A percentile compares a stretch with the other conserved stretches of the same genome.
These are phyloP conservation scores for Seiridium unicorne DNA, from an alignment of 2,329 filamentous ascomycete species.

Conservation along the genomic window DNA sequence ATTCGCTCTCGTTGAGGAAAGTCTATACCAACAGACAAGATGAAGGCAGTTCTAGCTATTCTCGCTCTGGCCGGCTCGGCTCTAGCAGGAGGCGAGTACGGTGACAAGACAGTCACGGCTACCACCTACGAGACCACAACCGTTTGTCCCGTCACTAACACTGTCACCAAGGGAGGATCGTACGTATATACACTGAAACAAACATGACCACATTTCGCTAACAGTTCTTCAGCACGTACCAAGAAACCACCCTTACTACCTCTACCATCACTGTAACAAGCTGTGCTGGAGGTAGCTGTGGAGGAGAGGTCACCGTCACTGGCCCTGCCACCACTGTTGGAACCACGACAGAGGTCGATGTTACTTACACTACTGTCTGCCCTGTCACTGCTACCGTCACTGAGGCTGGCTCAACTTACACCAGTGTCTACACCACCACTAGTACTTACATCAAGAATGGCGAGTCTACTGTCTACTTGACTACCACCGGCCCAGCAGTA, in stretches of 20 bases:
- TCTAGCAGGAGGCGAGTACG: constrained; percentile 15
- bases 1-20: constrained; percentile 1
- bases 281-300: constrained; percentile 34
- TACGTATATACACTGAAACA: neutral
- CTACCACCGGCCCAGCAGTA: constrained; percentile 32
- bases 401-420: constrained; percentile 35
- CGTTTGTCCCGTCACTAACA: constrained; percentile 29
- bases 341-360: constrained; percentile 25
- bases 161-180: constrained; percentile 35
- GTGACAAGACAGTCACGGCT: constrained; percentile 13
- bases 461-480: constrained; percentile 26
- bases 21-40: constrained; percentile 15
- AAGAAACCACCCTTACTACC: constrained; percentile 36
- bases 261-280: constrained; percentile 42
- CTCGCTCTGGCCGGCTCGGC: constrained; percentile 24
- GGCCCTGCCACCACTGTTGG: constrained; percentile 27
- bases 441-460: constrained; percentile 39
- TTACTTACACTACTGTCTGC: constrained; percentile 25
- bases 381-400: constrained; percentile 36
- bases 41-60: constrained; percentile 24
- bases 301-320: constrained; percentile 30
- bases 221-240: neutral
- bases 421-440: constrained; percentile 41
- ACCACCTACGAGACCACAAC: constrained; percentile 36
- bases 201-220: constrained; percentile 36